Conservation (phyloP, 371 early-diverging fungal genomes). For the Umbelopsis sp. region DNA sequence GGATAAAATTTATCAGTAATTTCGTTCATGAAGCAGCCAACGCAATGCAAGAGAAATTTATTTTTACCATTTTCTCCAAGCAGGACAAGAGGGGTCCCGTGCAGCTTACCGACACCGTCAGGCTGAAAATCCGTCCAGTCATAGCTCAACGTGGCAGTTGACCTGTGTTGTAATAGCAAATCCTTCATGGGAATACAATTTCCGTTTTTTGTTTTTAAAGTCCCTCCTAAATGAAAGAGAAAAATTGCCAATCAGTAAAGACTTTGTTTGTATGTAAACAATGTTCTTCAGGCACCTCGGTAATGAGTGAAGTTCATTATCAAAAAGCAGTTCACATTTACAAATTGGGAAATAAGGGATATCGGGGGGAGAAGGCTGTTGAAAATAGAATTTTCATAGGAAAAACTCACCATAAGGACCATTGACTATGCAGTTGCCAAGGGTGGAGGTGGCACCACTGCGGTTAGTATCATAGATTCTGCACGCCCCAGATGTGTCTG, state of each 20-base stretch:
- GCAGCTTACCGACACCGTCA: slow-evolving; percentile 24
- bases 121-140: slow-evolving; percentile 46
- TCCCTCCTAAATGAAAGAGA: slow-evolving; percentile 27
- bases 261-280: too few relatives aligned
- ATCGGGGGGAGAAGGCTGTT: not conserved
- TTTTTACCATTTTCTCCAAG: slow-evolving; percentile 43
- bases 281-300: too few relatives aligned
- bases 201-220: slow-evolving; percentile 27
- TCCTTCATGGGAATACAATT: slow-evolving; percentile 42
- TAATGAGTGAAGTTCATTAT: too few relatives aligned
- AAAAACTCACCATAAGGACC: slow-evolving; percentile 52
- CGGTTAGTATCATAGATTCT: slow-evolving; percentile 25
- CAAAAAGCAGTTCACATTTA: not conserved
- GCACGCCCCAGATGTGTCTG: slow-evolving; percentile 43
- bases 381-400: slow-evolving; percentile 18
- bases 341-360: not conserved
- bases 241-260: too few relatives aligned
- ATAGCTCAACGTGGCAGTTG: slow-evolving; percentile 34
- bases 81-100: slow-evolving; percentile 37
- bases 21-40: not conserved
- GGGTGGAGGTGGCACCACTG: slow-evolving; percentile 17
- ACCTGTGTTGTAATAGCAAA: slow-evolving; percentile 25
- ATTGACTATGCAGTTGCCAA: slow-evolving; percentile 33
- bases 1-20: slow-evolving; percentile 6
- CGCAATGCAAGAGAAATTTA: not conserved